Percentiles rank a stretch among this genome's conserved stretches.
Conservation (phyloP, 2,329 filamentous ascomycete genomes). For the Sphaerulina populicola region DNA sequence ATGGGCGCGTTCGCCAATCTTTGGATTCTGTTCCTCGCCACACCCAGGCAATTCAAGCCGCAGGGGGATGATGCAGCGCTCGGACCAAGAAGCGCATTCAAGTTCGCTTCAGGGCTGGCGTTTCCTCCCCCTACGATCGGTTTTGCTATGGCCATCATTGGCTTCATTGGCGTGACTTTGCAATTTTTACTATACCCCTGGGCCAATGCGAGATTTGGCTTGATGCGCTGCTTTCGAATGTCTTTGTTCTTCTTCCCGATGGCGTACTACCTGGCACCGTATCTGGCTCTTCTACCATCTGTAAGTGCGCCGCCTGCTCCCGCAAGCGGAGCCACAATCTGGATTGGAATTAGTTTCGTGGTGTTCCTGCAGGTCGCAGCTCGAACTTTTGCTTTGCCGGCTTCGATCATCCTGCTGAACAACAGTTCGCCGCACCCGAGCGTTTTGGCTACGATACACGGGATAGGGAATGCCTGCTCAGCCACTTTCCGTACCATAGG, state of each 20-base stretch:
- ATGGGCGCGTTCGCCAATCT: conserved; percentile 68
- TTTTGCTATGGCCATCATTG: conserved; percentile 68
- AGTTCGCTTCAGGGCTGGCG: conserved; percentile 66
- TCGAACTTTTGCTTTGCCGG: conserved; percentile 58
- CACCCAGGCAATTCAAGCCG: conserved; percentile 47
- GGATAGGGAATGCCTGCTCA: conserved; percentile 49
- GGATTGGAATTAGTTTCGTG: conserved; percentile 56
- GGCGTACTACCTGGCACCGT: conserved; percentile 62
- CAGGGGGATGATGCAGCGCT: conserved; percentile 27
- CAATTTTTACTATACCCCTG: conserved; percentile 64
- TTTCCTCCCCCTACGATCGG: conserved; percentile 63
- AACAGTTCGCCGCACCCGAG: conserved; percentile 50
- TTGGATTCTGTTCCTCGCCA: conserved; percentile 69
- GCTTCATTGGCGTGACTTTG: conserved; percentile 63
- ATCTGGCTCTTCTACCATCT: conserved; percentile 59
- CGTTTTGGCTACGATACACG: conserved; percentile 52
- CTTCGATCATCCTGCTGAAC: conserved; percentile 50
- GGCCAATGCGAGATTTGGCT: conserved; percentile 59
- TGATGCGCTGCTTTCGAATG: conserved; percentile 58
- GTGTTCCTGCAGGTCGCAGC: conserved; percentile 62
- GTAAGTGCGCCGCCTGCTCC: conserved; percentile 42
- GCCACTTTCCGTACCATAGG: conserved; percentile 50
- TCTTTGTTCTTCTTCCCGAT: conserved; percentile 63
- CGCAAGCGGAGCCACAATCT: conserved; percentile 50
- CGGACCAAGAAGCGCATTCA: conserved; percentile 39